Conservation (phyloP, 2,329 filamentous ascomycete genomes). For the Acrodontium crateriforme region DNA sequence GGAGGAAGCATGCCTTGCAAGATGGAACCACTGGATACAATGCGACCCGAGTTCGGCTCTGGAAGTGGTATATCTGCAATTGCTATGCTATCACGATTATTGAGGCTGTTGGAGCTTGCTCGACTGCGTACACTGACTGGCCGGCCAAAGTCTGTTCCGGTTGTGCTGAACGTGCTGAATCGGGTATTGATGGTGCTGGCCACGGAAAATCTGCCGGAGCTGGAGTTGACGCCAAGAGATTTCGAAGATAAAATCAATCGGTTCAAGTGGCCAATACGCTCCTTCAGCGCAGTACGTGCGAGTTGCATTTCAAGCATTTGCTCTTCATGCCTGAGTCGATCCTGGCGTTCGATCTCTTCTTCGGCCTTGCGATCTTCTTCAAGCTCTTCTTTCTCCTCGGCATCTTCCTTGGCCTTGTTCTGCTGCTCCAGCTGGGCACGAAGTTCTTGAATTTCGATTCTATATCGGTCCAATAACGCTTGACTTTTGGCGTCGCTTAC, state of each 20-base stretch:
- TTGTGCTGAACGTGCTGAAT: slow-evolving; percentile 25
- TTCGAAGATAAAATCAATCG: slow-evolving; percentile 90
- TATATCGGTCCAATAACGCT: slow-evolving; percentile 81
- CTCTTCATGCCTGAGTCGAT: slow-evolving; percentile 64
- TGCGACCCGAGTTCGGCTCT: slow-evolving; percentile 9
- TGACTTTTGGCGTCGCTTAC: slow-evolving; percentile 70
- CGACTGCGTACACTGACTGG: slow-evolving; percentile 19
- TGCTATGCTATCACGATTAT: slow-evolving; percentile 16
- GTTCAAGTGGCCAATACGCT: slow-evolving; percentile 94
- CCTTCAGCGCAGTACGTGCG: slow-evolving; percentile 85
- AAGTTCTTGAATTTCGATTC: slow-evolving; percentile 80
- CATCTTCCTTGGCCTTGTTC: slow-evolving; percentile 45
- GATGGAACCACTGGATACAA: slow-evolving; percentile 19
- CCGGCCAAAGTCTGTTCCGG: slow-evolving; percentile 18
- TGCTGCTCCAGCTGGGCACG: slow-evolving; percentile 71
- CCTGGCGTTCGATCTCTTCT: slow-evolving; percentile 61
- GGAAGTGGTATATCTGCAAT: slow-evolving; percentile 28
- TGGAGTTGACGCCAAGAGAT: slow-evolving; percentile 83
- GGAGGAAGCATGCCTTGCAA: slow-evolving; percentile 18
- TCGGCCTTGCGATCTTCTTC: slow-evolving; percentile 56
- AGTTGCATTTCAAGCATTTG: slow-evolving; percentile 98
- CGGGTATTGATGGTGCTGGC: slow-evolving; percentile 26
- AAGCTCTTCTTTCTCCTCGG: slow-evolving; percentile 48
- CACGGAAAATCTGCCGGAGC: slow-evolving; percentile 47
- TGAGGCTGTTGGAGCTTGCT: slow-evolving; percentile 12